phyloP scores from a whole-genome alignment of 257 asterid species.

The Primulina huaijiensis region DNA sequence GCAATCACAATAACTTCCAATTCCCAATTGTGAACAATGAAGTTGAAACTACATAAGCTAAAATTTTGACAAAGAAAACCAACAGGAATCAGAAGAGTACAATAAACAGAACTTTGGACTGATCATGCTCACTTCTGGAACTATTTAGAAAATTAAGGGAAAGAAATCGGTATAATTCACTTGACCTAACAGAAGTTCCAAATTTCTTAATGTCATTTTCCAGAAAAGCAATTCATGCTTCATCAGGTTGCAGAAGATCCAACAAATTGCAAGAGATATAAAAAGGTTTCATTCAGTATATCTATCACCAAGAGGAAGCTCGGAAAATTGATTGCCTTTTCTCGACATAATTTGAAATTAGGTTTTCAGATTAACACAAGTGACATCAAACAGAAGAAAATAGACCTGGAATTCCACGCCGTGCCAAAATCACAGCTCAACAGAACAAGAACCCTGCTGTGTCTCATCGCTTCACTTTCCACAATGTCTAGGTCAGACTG shows the following conservation, averaged over 20 bases:
- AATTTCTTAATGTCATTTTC: background rate
- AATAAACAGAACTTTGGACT: slow-evolving; percentile 9
- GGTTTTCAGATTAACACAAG: background rate
- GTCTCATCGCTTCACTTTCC: slow-evolving; percentile 73
- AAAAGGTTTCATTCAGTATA: slow-evolving; percentile 5
- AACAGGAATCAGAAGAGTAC: background rate
- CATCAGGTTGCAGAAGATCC: slow-evolving; percentile 9
- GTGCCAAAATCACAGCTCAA: slow-evolving; percentile 87
- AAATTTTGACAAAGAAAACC: too few species aligned
- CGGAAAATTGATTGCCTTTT: too few species aligned
- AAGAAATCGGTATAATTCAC: background rate
- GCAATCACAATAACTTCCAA: background rate
- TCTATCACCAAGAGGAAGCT: background rate
- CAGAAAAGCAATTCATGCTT: slow-evolving; percentile 5
- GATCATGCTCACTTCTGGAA: too few species aligned
- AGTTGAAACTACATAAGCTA: background rate
- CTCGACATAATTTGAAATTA: too few species aligned
- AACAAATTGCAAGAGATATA: background rate
- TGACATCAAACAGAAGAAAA: background rate
- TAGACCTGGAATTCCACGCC: slow-evolving; percentile 90
- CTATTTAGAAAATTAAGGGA: too few species aligned
- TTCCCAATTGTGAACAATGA: too few species aligned
- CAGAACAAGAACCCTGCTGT: slow-evolving; percentile 73
- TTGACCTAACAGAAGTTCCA: slow-evolving; percentile 6
- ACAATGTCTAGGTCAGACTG: slow-evolving; percentile 24